Evolutionary conservation across 495 filamentous ascomycete genomes (phyloP), one percentile per base, ranked within the genome.

Genomic region (Paragyromitra xinjiangensis): DNA sequence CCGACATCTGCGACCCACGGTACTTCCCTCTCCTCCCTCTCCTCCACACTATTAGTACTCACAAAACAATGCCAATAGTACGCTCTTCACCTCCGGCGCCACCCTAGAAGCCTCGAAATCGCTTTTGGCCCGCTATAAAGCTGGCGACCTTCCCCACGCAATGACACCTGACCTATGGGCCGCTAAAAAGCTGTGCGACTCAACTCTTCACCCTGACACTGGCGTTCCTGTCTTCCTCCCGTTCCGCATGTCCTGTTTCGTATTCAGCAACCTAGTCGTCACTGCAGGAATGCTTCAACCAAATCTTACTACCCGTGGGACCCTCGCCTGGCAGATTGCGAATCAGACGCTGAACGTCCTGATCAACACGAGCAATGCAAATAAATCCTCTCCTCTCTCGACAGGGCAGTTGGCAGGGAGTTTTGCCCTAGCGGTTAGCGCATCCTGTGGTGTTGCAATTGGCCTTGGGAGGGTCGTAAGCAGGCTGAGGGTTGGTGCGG

Each of bases 261-360:
- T 96, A 66, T 86, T 98, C 58, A 94, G 94, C 68, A 98, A 98
- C 83, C 85, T 99, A 80, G 87, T 98, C 58, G 95, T 98, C 65
- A 99, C 95, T n/a, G 96, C 91, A 3, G 95, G 96, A 81, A 99
- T 98, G 96, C 90, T 99, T 65, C 95, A 94, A 26, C 95, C 95
- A 0, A 91, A 92, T 6, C 87, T 95, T 34, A 78, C 40, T 90
- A 98, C 93, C 51, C 89, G 90, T 26, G 95, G 95, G 39, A 97
- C 93, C 6, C 87, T 99, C 44, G 90, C 91, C 77, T 99, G 95
- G 95, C 95, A 99, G 86, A 90, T 97, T 68, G 89, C 92, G 56
- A 99, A 99, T 84, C 95, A 99, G 84, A 97, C 94, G 12, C 92
- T 99, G 74, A 98, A 99, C 82, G 95, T 99, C 19, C 94, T 93